Percentiles rank a stretch among this genome's conserved stretches.
Conservation (phyloP, 805 yeast species). For the Wickerhamiella domercqiae region DNA sequence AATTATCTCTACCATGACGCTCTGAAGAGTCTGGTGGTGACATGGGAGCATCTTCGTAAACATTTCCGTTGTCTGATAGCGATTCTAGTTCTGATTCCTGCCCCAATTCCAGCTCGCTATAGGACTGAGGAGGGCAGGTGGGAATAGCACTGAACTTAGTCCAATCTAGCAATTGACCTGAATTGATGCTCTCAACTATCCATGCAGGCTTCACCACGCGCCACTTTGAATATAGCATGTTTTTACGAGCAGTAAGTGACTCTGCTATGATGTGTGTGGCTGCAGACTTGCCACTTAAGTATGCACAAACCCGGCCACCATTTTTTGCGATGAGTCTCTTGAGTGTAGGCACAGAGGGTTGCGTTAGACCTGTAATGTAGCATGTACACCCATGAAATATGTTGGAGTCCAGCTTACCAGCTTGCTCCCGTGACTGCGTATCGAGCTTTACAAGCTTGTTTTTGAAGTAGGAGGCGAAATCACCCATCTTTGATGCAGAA, state of each 20-base stretch:
- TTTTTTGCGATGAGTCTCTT: constrained; percentile 55
- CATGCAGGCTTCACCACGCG: constrained; percentile 73
- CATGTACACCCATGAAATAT: constrained; percentile 52
- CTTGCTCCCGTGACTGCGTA: constrained; percentile 19
- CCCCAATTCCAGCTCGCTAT: neutral
- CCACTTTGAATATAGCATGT: constrained; percentile 44
- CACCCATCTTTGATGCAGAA: constrained; percentile 31
- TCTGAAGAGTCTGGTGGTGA: neutral
- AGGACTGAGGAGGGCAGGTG: constrained; percentile 1
- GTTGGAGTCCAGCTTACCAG: constrained; percentile 29
- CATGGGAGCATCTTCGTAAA: neutral
- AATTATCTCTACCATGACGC: neutral
- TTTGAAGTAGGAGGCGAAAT: constrained; percentile 47
- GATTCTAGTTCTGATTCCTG: neutral
- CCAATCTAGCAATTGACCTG: constrained; percentile 47
- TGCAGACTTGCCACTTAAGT: constrained; percentile 49
- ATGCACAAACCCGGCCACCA: constrained; percentile 68
- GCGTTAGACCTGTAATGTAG: constrained; percentile 80
- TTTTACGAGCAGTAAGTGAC: constrained; percentile 61
- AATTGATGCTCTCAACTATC: constrained; percentile 51
- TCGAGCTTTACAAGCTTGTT: constrained; percentile 52
- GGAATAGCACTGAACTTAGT: constrained; percentile 37
- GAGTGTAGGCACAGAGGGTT: constrained; percentile 59
- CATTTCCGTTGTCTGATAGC: neutral
- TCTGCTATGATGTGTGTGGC: constrained; percentile 81